Evolutionary conservation across 768 basidiomycete species (phyloP).

Genomic region (Tephrocybe sp.): DNA sequence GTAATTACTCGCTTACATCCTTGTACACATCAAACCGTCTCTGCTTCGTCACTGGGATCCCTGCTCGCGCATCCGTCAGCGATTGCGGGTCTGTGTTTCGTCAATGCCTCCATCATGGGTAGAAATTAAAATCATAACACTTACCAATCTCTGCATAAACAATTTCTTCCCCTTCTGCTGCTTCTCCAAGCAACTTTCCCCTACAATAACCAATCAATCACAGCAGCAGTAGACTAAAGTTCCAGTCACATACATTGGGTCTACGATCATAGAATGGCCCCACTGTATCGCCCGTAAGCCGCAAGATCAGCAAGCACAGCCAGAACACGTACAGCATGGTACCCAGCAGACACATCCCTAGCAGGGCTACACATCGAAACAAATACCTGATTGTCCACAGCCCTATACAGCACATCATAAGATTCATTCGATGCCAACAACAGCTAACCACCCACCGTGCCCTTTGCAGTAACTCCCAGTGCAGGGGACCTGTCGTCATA

Average conservation of each 20-base stretch:
- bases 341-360: conserved; percentile 73
- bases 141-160: conserved; percentile 79
- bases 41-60: conserved; percentile 91
- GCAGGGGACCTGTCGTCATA: conserved; percentile 88
- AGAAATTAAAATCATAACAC: too few species aligned
- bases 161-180: conserved; percentile 76
- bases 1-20: conserved; percentile 53
- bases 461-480: conserved; percentile 92
- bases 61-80: conserved; percentile 65
- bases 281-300: conserved; percentile 44
- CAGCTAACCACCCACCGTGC: conserved; percentile 57
- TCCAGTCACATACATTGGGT: conserved; percentile 68
- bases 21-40: conserved; percentile 90
- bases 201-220: conserved; percentile 36
- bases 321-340: conserved; percentile 72
- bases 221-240: background rate
- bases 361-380: conserved; percentile 96
- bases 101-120: too few species aligned
- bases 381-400: conserved; percentile 96
- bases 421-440: background rate
- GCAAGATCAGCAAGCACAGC: conserved; percentile 2
- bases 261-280: conserved; percentile 90
- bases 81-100: conserved; percentile 42
- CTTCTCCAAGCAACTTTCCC: conserved; percentile 71
- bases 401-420: conserved; percentile 48